These are phyloP conservation scores for Diphasiastrum complanatum DNA, from an alignment of 83 land plant species.

Conservation along the genomic window DNA sequence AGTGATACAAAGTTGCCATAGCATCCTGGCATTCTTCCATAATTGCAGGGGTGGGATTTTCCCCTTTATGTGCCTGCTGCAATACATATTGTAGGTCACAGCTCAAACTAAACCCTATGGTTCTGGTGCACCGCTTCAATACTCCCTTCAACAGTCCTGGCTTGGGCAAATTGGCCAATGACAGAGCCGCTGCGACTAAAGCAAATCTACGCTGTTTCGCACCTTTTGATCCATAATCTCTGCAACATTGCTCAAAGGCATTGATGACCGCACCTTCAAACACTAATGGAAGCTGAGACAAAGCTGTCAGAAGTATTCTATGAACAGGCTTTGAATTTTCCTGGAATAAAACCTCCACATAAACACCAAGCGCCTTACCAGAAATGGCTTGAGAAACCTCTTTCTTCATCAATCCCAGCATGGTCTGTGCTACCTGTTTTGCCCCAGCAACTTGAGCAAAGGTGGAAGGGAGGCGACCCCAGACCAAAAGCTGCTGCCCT, in stretches of 20 bases:
- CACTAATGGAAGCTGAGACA: constrained; percentile 17
- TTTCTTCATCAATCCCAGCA: constrained; percentile 10
- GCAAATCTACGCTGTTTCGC: constrained; percentile 53
- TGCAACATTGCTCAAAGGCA: constrained; percentile 49
- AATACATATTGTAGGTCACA: constrained; percentile 52
- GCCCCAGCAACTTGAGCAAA: constrained; percentile 26
- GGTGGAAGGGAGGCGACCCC: constrained; percentile 18
- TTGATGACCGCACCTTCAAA: constrained; percentile 21
- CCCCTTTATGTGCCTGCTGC: constrained; percentile 42
- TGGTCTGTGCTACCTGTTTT: constrained; percentile 14
- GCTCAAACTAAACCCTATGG: constrained; percentile 41
- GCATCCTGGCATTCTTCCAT: constrained; percentile 99
- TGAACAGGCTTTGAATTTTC: constrained; percentile 33
- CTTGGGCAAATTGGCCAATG: constrained; percentile 65
- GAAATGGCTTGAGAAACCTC: not conserved
- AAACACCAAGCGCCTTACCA: constrained; percentile 8
- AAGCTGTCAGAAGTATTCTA: constrained; percentile 25
- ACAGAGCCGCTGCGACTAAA: constrained; percentile 54
- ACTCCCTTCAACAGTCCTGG: constrained; percentile 59
- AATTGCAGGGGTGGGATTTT: constrained; percentile 68
- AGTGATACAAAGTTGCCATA: constrained; percentile 75
- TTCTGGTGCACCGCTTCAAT: constrained; percentile 39
- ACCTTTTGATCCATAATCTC: constrained; percentile 52
- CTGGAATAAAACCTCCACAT: constrained; percentile 32
- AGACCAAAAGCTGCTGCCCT: constrained; percentile 12